Evolutionary conservation across 495 filamentous ascomycete species (phyloP), one percentile per base, ranked within the genome.

Genomic region (Cercophora scortea): DNA sequence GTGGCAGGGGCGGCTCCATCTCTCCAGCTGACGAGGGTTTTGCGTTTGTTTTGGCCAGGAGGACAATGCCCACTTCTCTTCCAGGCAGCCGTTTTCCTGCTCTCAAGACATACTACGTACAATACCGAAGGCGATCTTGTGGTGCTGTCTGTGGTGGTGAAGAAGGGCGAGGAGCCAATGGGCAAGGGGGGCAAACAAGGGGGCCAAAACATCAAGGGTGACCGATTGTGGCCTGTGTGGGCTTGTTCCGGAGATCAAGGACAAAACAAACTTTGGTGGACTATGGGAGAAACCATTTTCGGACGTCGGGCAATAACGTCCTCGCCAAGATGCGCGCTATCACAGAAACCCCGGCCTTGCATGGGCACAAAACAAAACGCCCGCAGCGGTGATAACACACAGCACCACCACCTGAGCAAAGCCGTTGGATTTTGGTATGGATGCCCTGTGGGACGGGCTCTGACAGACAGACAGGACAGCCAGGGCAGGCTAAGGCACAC

Each of bases 1-100:
- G 25, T 25, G 25, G 25, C 25, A 25, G 25, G 25, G 25, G 25
- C 25, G 25, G 25, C 25, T 25, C 25, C 25, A 8, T 18, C 41
- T 13, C 41, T 42, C 41, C 13, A 13, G 41, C 13, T 16, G n/a
- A 18, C 8, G n/a, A 4, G 43, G n/a, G 43, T 45, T 45, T 45
- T 13, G 43, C 43, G 43, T 45, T 45, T 32, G 43, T 45, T 45
- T 45, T 19, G 43, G 32, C 43, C 43, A 45, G 41, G 41, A 42
- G 41, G 36, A 38, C 25, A 25, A 25, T 25, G 25, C 25, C 25
- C 25, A 25, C 25, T 25, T 25, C 25, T 5, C 25, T 25, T 25
- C 25, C 25, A 25, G 25, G 25, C 25, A 25, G 2, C 25, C 25
- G 2, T 25, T 25, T 25, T 25, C 25, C 25, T 5, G 5, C 25